Percentiles rank a stretch among this genome's conserved stretches.
Conservation (phyloP, 108 stramenopile genomes). For the Schizochytrium sp. region DNA sequence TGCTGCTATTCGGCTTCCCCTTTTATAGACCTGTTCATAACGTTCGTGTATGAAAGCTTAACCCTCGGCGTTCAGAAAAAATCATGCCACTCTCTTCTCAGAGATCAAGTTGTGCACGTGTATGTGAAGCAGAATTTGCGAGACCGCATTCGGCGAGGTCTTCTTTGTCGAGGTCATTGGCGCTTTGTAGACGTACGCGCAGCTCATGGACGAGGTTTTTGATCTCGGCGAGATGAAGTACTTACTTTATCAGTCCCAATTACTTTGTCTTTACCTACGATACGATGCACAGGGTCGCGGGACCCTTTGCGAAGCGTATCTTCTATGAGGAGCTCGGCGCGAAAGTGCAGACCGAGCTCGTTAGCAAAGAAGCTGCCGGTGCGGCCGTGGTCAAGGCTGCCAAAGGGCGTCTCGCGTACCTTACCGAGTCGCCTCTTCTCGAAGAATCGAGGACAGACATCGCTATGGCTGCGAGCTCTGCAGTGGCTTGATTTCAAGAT, state of each 20-base stretch:
- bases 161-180: constrained; percentile 83
- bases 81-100: too few species aligned
- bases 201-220: constrained; percentile 85
- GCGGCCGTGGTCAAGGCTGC: background rate
- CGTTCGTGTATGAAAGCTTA: too few species aligned
- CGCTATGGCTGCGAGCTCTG: too few species aligned
- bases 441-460: too few species aligned
- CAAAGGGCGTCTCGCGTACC: background rate
- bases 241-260: background rate
- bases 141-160: constrained; percentile 54
- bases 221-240: constrained; percentile 78
- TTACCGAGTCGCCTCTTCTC: background rate
- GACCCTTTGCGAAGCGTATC: background rate
- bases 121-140: constrained; percentile 37
- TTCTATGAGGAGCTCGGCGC: background rate
- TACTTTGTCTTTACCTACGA: constrained; percentile 96
- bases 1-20: too few species aligned
- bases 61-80: too few species aligned
- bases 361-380: background rate
- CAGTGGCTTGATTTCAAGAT: too few species aligned
- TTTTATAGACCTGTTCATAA: too few species aligned
- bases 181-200: constrained; percentile 69
- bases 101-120: too few species aligned
- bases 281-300: constrained; percentile 53
- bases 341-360: background rate